Conservation (phyloP, 2,329 filamentous ascomycete species). For the Hymenoscyphus fraxineus region DNA sequence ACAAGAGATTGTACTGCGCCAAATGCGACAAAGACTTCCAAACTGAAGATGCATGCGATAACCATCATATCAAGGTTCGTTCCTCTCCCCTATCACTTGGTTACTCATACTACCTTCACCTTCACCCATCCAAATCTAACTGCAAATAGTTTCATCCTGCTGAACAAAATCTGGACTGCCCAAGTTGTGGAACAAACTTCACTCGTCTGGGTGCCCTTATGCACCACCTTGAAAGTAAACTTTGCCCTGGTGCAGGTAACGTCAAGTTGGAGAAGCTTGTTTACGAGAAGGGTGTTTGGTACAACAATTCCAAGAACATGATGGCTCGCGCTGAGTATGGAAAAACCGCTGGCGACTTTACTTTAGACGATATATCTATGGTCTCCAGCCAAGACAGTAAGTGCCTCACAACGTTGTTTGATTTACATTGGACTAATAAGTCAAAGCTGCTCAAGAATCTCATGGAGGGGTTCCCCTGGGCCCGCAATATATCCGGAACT, state of each 20-base stretch:
- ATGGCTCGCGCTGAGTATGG: conserved; percentile 10
- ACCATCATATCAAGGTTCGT: background rate
- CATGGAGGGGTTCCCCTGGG: background rate
- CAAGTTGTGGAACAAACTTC: conserved; percentile 20
- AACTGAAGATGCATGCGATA: conserved; percentile 11
- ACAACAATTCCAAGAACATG: conserved; percentile 9
- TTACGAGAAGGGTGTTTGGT: conserved; percentile 6
- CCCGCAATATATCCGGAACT: background rate
- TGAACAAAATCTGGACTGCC: conserved; percentile 24
- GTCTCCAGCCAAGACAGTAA: background rate
- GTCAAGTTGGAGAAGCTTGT: conserved; percentile 10
- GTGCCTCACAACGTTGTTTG: background rate
- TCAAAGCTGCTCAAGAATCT: background rate
- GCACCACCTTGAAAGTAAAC: conserved; percentile 21
- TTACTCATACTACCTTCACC: background rate
- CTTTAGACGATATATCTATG: background rate
- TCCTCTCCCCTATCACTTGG: background rate
- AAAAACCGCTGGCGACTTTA: conserved; percentile 9
- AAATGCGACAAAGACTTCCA: conserved; percentile 21
- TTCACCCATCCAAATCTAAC: conserved; percentile 9
- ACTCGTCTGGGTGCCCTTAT: conserved; percentile 24
- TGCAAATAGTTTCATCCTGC: conserved; percentile 18
- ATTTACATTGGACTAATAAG: background rate
- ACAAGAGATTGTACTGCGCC: conserved; percentile 13
- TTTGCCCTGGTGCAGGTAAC: conserved; percentile 14